Evolutionary conservation across 768 basidiomycete genomes (phyloP).

Genomic region (Kockovaella imperatae): DNA sequence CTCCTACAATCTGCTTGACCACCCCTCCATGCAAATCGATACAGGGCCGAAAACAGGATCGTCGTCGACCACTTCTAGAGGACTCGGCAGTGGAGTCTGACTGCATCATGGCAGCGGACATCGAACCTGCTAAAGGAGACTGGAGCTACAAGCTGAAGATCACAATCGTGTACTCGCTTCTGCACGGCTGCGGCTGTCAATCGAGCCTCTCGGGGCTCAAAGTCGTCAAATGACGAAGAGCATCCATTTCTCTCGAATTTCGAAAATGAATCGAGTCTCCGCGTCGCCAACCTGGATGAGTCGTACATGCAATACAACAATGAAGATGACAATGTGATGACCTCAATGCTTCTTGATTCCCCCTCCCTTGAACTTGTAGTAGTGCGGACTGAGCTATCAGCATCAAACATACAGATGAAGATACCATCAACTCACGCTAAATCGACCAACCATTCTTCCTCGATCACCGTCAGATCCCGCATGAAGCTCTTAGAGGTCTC

Average conservation of each 20-base stretch:
- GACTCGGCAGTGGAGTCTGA: neutral
- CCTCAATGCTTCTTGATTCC: constrained; percentile 29
- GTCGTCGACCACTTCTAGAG: constrained; percentile 3
- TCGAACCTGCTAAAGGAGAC: no score
- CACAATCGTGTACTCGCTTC: no score
- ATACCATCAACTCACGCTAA: constrained; percentile 37
- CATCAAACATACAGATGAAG: neutral
- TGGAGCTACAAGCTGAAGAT: no score
- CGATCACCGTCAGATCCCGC: constrained; percentile 83
- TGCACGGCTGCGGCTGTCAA: no score
- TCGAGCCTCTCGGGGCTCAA: no score
- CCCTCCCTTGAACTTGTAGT: constrained; percentile 38
- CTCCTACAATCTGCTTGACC: constrained; percentile 97
- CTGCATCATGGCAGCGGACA: neutral
- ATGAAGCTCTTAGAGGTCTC: constrained; percentile 96
- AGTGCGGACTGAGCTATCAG: constrained; percentile 30
- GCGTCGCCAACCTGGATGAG: no score
- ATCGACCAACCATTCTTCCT: constrained; percentile 75
- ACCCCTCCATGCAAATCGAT: constrained; percentile 93
- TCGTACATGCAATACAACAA: no score
- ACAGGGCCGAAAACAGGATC: constrained; percentile 68
- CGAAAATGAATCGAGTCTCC: no score
- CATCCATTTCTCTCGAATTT: no score
- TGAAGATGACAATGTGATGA: no score
- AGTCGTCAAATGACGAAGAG: no score